phyloP scores from a whole-genome alignment of 441 rosid species.

The Pelargonium fulgidum region DNA sequence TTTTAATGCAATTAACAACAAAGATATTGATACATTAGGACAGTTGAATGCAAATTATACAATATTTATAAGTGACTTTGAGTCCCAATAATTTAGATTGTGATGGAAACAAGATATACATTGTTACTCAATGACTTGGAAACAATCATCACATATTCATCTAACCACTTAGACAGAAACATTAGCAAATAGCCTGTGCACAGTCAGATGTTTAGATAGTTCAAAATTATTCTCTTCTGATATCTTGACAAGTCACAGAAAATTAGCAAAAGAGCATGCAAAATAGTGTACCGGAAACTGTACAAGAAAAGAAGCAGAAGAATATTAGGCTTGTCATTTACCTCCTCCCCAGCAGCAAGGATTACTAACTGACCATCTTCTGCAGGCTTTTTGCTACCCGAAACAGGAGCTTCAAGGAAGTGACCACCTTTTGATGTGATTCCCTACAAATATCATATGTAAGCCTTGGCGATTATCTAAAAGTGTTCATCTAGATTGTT shows the following conservation, averaged over 20 bases:
- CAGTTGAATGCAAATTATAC: background rate
- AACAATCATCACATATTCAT: slow-evolving; percentile 2
- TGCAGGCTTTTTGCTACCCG: slow-evolving; percentile 94
- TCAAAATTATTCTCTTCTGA: background rate
- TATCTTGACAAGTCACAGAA: background rate
- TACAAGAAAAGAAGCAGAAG: slow-evolving; percentile 6
- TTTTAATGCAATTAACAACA: slow-evolving; percentile 11
- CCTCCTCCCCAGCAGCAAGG: slow-evolving; percentile 95
- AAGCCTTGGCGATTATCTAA: slow-evolving; percentile 8
- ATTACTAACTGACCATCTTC: slow-evolving; percentile 91
- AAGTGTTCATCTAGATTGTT: background rate
- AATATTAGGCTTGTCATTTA: slow-evolving; percentile 20
- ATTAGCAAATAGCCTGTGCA: background rate
- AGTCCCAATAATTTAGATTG: background rate
- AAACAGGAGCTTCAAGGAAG: slow-evolving; percentile 90
- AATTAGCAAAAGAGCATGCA: background rate
- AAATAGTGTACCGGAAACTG: background rate
- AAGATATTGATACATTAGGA: background rate
- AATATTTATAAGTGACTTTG: background rate
- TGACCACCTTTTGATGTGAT: slow-evolving; percentile 66
- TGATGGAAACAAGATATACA: background rate
- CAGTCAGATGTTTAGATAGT: background rate
- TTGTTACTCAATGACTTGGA: background rate
- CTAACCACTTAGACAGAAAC: background rate
- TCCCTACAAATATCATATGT: slow-evolving; percentile 40